A percentile compares a stretch with the other conserved stretches of the same genome.
Conservation (phyloP, 192 early-diverging fungal genomes). For the Coemansia sp. region DNA sequence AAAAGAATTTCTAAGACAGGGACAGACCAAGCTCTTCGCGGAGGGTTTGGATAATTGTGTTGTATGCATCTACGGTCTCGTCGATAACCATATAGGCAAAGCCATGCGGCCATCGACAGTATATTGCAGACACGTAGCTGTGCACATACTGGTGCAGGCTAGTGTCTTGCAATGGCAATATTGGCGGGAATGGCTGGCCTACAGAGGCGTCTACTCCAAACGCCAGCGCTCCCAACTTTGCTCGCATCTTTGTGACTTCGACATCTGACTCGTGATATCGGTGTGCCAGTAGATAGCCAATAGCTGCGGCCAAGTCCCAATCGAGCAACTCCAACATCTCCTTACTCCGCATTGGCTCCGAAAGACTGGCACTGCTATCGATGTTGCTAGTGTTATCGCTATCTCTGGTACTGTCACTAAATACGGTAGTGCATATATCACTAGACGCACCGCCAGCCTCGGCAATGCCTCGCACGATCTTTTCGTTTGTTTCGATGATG, state of each 20-base stretch:
- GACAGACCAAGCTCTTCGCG: slow-evolving; percentile 8
- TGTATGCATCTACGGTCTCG: slow-evolving; percentile 44
- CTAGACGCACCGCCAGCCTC: slow-evolving; percentile 6
- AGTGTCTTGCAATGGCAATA: slow-evolving; percentile 35
- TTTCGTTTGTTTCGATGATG: slow-evolving; percentile 46
- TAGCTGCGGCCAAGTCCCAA: slow-evolving; percentile 53
- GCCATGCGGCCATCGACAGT: slow-evolving; percentile 39
- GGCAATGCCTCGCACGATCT: slow-evolving; percentile 19
- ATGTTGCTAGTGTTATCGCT: not conserved
- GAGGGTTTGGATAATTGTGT: slow-evolving; percentile 37
- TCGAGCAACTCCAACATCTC: slow-evolving; percentile 41
- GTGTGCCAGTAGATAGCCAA: slow-evolving; percentile 41
- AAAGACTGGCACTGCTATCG: not conserved
- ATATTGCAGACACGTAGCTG: slow-evolving; percentile 25
- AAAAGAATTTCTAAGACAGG: not conserved
- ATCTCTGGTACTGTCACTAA: not conserved
- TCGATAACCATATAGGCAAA: slow-evolving; percentile 56
- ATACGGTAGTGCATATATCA: slow-evolving; percentile 8
- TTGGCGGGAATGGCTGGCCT: slow-evolving; percentile 36
- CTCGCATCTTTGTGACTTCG: slow-evolving; percentile 26
- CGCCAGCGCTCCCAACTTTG: slow-evolving; percentile 33
- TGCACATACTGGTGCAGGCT: slow-evolving; percentile 36
- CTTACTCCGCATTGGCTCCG: slow-evolving; percentile 12
- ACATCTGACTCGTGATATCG: slow-evolving; percentile 24
- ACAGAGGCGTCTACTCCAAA: slow-evolving; percentile 28